phyloP scores from a whole-genome alignment of 495 filamentous ascomycete species.

The Aspergillus panamensis region DNA sequence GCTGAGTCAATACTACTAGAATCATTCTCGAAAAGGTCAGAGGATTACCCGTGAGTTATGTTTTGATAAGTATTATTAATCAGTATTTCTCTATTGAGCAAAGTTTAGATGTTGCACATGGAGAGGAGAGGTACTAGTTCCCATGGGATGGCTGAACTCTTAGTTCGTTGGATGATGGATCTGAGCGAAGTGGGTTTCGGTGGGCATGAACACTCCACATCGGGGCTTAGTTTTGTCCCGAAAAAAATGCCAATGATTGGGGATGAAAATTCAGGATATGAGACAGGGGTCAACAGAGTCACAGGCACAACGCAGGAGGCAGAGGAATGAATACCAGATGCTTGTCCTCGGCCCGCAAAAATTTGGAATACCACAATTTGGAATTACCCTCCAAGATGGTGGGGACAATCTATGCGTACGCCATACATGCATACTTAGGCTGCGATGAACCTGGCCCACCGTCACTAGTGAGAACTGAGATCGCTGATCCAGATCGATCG shows the following conservation, averaged over 20 bases:
- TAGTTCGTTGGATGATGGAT: background rate
- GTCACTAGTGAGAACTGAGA: background rate
- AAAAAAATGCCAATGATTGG: background rate
- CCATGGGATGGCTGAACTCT: background rate
- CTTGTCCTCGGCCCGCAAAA: background rate
- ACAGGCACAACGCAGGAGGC: background rate
- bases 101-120: background rate
- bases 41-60: no score
- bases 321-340: background rate
- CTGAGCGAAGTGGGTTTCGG: background rate
- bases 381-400: background rate
- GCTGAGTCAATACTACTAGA: no score
- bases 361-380: slow-evolving; percentile 5
- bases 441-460: slow-evolving; percentile 1
- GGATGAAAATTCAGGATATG: background rate
- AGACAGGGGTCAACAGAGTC: no score
- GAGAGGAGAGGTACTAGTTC: background rate
- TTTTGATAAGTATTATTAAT: no score
- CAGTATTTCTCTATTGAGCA: no score
- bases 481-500: slow-evolving; percentile 5
- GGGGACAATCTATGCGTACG: background rate
- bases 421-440: background rate
- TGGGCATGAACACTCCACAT: background rate
- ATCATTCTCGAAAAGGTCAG: no score
- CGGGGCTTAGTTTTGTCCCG: background rate